These are phyloP conservation scores for Entomortierella parvispora DNA, from an alignment of 192 early-diverging fungal genomes.

Conservation along the genomic window DNA sequence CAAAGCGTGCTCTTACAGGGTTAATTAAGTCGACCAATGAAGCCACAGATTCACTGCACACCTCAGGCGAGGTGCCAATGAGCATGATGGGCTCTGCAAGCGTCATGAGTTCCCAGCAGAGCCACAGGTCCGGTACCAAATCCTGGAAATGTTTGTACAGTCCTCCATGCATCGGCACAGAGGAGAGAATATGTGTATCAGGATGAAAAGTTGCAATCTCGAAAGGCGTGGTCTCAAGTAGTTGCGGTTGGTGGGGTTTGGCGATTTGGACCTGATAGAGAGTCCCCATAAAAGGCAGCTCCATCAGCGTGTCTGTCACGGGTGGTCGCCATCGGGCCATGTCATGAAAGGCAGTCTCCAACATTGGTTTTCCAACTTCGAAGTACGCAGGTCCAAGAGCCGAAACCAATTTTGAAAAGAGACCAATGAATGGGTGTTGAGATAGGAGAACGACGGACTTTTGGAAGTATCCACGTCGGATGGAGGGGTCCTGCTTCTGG, in stretches of 20 bases:
- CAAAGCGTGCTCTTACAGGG: constrained; percentile 67
- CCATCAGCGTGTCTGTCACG: constrained; percentile 70
- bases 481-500: constrained; percentile 86
- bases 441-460: constrained; percentile 90
- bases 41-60: constrained; percentile 87
- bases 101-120: constrained; percentile 94
- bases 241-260: constrained; percentile 71
- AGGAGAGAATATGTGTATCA: constrained; percentile 78
- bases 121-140: constrained; percentile 85
- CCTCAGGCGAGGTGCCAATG: constrained; percentile 85
- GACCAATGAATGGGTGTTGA: constrained; percentile 88
- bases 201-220: constrained; percentile 72
- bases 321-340: constrained; percentile 79
- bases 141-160: constrained; percentile 83
- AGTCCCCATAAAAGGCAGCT: constrained; percentile 77
- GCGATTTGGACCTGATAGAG: constrained; percentile 76
- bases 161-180: constrained; percentile 65
- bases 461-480: constrained; percentile 93
- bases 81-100: constrained; percentile 92
- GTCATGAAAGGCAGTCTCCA: constrained; percentile 84
- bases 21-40: constrained; percentile 91
- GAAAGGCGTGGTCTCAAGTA: constrained; percentile 77
- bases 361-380: constrained; percentile 78
- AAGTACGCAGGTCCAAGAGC: constrained; percentile 86
- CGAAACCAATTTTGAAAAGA: constrained; percentile 80